Conservation (phyloP, 1,139 yeast genomes). For the Hemisphaericaspora lyxosophila region DNA sequence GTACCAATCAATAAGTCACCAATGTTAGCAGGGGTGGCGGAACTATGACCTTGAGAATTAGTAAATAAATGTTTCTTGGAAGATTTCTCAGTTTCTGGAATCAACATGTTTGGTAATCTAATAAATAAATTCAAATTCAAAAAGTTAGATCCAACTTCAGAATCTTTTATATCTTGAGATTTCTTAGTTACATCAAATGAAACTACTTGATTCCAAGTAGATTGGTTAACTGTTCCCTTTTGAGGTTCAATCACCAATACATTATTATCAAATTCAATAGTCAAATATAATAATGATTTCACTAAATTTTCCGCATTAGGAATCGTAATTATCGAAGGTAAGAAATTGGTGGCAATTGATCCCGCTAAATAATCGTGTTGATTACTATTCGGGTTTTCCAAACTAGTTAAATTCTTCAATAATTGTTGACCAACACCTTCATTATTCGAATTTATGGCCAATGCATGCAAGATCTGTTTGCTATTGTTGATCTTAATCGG, state of each 20-base stretch:
- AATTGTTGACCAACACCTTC: conserved; percentile 39
- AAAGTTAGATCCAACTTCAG: conserved; percentile 40
- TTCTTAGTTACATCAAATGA: conserved; percentile 85
- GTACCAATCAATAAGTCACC: conserved; percentile 47
- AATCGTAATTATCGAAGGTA: conserved; percentile 68
- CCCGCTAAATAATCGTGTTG: conserved; percentile 28
- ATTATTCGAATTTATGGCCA: conserved; percentile 49
- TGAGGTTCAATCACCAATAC: conserved; percentile 82
- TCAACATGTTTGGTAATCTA: conserved; percentile 67
- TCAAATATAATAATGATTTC: conserved; percentile 62
- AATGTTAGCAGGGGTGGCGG: conserved; percentile 19
- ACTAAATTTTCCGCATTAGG: conserved; percentile 49
- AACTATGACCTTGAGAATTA: conserved; percentile 14
- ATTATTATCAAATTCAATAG: conserved; percentile 77
- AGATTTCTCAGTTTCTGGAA: conserved; percentile 44
- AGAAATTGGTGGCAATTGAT: conserved; percentile 40
- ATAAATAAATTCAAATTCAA: conserved; percentile 72
- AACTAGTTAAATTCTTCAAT: conserved; percentile 27
- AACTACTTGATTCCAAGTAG: conserved; percentile 79
- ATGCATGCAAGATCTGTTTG: conserved; percentile 50
- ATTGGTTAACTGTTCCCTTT: conserved; percentile 57
- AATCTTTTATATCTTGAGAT: conserved; percentile 15
- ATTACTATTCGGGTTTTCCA: conserved; percentile 20
- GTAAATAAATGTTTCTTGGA: conserved; percentile 33
- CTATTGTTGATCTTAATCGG: conserved; percentile 61